phyloP scores from a whole-genome alignment of 2,329 filamentous ascomycete genomes.

The Claviceps pazoutovae region DNA sequence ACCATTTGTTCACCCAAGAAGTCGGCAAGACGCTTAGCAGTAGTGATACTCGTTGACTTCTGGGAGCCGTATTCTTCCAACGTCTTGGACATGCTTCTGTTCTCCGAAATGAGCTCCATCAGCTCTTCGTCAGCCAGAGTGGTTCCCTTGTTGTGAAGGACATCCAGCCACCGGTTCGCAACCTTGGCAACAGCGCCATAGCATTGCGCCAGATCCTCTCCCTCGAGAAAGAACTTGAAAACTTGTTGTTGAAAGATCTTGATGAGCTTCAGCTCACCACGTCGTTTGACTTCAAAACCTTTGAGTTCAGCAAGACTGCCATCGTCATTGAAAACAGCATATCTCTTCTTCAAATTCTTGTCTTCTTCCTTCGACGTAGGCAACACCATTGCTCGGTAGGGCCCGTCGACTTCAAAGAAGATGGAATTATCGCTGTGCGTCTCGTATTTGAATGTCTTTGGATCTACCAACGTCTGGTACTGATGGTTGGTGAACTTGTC shows the following conservation, averaged over 20 bases:
- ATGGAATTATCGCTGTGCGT: slow-evolving; percentile 98
- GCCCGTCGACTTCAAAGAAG: slow-evolving; percentile 97
- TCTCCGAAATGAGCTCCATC: slow-evolving; percentile 99
- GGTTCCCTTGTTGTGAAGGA: slow-evolving; percentile 73
- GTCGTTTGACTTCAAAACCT: slow-evolving; percentile 91
- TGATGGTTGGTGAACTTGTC: slow-evolving; percentile 93
- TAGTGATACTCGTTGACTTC: slow-evolving; percentile 99
- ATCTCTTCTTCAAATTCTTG: slow-evolving; percentile 98
- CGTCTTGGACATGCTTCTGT: slow-evolving; percentile 95
- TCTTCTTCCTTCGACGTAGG: slow-evolving; percentile 98
- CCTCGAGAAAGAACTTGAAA: slow-evolving; percentile 98
- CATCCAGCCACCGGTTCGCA: slow-evolving; percentile 92
- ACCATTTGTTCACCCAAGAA: slow-evolving; percentile 98
- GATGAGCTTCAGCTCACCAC: slow-evolving; percentile 96
- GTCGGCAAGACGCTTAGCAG: slow-evolving; percentile 83
- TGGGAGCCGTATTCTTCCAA: slow-evolving; percentile 90
- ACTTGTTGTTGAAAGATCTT: slow-evolving; percentile 99
- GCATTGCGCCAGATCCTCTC: slow-evolving; percentile 71
- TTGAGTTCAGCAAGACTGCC: slow-evolving; percentile 91
- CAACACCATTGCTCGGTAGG: slow-evolving; percentile 93
- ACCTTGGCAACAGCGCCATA: slow-evolving; percentile 88
- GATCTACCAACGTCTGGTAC: slow-evolving; percentile 79
- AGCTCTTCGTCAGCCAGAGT: slow-evolving; percentile 93
- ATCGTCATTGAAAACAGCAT: slow-evolving; percentile 97
- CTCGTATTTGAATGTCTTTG: slow-evolving; percentile 73